These are phyloP conservation scores for Jaltomata sinuosa DNA, from an alignment of 257 asterid genomes.

Conservation along the genomic window DNA sequence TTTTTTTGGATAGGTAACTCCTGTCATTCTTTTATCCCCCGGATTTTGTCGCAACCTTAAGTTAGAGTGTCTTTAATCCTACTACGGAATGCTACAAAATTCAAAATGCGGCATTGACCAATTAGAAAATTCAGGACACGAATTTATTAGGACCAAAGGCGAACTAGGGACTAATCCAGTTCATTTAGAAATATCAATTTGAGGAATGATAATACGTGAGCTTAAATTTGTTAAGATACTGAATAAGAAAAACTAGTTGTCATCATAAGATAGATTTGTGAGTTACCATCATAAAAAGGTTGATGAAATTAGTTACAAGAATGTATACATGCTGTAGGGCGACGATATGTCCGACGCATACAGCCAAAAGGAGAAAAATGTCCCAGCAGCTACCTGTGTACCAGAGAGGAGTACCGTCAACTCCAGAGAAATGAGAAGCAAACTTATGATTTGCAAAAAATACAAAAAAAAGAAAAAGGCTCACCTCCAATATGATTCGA, in stretches of 20 bases:
- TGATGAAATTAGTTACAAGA: conserved; percentile 66
- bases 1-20: neutral
- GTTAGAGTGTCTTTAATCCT: neutral
- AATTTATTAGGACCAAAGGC: neutral
- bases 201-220: neutral
- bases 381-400: conserved; percentile 65
- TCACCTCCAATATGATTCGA: conserved; percentile 66
- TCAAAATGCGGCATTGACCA: neutral
- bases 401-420: conserved; percentile 17
- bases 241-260: neutral
- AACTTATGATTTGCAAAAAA: neutral
- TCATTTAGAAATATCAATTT: neutral
- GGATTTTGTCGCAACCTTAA: neutral
- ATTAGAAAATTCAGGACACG: neutral
- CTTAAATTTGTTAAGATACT: neutral
- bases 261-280: conserved; percentile 31
- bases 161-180: neutral
- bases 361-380: conserved; percentile 72
- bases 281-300: conserved; percentile 64
- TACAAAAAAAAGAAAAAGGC: neutral
- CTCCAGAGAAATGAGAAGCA: conserved; percentile 1
- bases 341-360: conserved; percentile 46
- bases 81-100: neutral
- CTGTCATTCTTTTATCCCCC: neutral
- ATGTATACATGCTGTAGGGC: conserved; percentile 42